These are phyloP conservation scores for Penicillium arizonense DNA, from an alignment of 495 filamentous ascomycete species.

Conservation along the genomic window DNA sequence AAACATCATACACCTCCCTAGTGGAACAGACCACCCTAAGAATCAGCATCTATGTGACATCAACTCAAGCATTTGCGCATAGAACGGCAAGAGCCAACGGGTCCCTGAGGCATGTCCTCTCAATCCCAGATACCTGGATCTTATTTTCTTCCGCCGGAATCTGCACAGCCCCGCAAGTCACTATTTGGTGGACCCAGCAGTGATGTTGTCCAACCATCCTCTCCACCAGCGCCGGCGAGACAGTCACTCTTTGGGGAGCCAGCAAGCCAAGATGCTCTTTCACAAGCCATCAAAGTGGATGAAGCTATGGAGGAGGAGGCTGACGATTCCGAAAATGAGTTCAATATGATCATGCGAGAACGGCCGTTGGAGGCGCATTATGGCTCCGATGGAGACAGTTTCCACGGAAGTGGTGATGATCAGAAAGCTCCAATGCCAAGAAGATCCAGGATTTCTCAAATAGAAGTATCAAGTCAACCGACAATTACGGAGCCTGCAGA, in stretches of 20 bases:
- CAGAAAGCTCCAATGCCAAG: slow-evolving; percentile 1
- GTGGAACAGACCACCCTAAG: too few relatives aligned
- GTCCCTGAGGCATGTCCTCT: slow-evolving; percentile 37
- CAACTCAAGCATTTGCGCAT: not conserved
- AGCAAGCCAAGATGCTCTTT: slow-evolving; percentile 22
- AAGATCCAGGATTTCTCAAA: not conserved
- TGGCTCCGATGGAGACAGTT: slow-evolving; percentile 27
- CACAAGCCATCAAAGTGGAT: slow-evolving; percentile 7
- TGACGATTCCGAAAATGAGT: slow-evolving; percentile 15
- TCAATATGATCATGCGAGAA: slow-evolving; percentile 27
- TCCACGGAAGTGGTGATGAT: slow-evolving; percentile 20
- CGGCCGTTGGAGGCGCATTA: slow-evolving; percentile 13
- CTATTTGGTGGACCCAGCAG: slow-evolving; percentile 41
- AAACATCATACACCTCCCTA: not conserved
- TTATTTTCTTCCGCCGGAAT: slow-evolving; percentile 30
- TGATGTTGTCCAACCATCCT: slow-evolving; percentile 28
- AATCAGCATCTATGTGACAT: slow-evolving; percentile 4
- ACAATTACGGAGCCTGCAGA: not conserved
- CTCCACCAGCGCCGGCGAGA: slow-evolving; percentile 16
- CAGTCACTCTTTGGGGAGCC: slow-evolving; percentile 35
- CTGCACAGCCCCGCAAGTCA: slow-evolving; percentile 35
- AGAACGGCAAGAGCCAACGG: not conserved
- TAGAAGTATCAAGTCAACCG: too few relatives aligned
- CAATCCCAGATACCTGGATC: slow-evolving; percentile 20
- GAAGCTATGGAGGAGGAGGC: slow-evolving; percentile 7